phyloP scores from a whole-genome alignment of 2,329 filamentous ascomycete species.

The Colletotrichum filicis region DNA sequence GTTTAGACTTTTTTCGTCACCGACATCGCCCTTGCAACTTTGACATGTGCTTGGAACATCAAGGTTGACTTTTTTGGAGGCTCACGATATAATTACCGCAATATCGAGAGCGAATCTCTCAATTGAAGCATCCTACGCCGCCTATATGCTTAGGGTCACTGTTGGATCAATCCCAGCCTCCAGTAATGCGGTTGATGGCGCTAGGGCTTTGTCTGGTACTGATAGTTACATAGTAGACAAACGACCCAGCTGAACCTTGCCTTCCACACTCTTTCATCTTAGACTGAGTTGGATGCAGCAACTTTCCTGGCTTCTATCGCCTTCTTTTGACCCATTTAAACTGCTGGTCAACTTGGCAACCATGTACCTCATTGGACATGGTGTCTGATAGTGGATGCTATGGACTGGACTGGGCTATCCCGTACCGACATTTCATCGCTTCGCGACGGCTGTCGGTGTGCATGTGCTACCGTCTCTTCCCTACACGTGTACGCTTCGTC shows the following conservation, averaged over 20 bases:
- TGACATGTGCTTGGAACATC: conserved; percentile 22
- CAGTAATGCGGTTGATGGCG: background rate
- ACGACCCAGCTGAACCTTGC: conserved; percentile 13
- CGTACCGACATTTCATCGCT: conserved; percentile 20
- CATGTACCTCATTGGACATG: conserved; percentile 16
- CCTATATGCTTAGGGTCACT: conserved; percentile 21
- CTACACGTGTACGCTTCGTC: conserved; percentile 19
- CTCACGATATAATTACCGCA: background rate
- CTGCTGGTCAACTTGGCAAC: conserved; percentile 18
- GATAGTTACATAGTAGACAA: conserved; percentile 15
- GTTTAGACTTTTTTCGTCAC: conserved; percentile 27
- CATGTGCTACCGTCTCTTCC: conserved; percentile 24
- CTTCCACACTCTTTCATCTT: conserved; percentile 3
- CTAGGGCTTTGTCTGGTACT: conserved; percentile 12
- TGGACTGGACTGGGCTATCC: conserved; percentile 21
- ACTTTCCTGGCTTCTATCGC: conserved; percentile 26
- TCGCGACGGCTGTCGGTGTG: conserved; percentile 29
- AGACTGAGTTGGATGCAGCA: conserved; percentile 6
- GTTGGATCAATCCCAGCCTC: background rate
- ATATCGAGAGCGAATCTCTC: background rate
- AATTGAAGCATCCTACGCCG: conserved; percentile 28
- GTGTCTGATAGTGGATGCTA: conserved; percentile 9
- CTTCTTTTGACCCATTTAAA: conserved; percentile 31
- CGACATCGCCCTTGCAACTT: conserved; percentile 21
- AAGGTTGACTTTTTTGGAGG: background rate